phyloP scores from a whole-genome alignment of 805 yeast genomes.

The Kluyveromyces aestuarii region DNA sequence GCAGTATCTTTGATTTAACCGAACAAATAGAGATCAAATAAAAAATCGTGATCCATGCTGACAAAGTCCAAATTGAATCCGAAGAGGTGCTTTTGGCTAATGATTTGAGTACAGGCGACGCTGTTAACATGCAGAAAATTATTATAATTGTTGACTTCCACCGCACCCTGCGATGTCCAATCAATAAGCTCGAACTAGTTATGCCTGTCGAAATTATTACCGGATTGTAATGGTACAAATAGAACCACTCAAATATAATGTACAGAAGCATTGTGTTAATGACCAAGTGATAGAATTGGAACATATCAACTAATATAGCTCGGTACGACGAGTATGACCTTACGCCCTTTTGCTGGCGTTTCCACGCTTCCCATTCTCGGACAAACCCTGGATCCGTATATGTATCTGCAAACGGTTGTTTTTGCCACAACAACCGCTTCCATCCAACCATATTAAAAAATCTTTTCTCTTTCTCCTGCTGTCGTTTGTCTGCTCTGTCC shows the following conservation, averaged over 20 bases:
- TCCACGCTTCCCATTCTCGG: slow-evolving; percentile 11
- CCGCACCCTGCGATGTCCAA: slow-evolving; percentile 14
- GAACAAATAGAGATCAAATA: slow-evolving; percentile 37
- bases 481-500: background rate
- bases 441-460: slow-evolving; percentile 30
- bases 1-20: slow-evolving; percentile 40
- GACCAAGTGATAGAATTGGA: slow-evolving; percentile 28
- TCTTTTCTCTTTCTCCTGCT: background rate
- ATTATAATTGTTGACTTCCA: slow-evolving; percentile 63
- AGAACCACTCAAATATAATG: slow-evolving; percentile 42
- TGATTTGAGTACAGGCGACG: slow-evolving; percentile 86
- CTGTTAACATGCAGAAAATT: slow-evolving; percentile 57
- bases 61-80: slow-evolving; percentile 91
- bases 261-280: slow-evolving; percentile 55
- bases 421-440: slow-evolving; percentile 78
- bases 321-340: slow-evolving; percentile 12
- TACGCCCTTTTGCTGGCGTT: slow-evolving; percentile 7
- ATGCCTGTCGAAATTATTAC: slow-evolving; percentile 14
- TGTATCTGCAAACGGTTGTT: slow-evolving; percentile 85
- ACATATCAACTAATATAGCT: slow-evolving; percentile 17
- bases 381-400: slow-evolving; percentile 76
- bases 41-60: slow-evolving; percentile 65
- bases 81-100: slow-evolving; percentile 82
- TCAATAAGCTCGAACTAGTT: slow-evolving; percentile 6
- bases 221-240: slow-evolving; percentile 17